Evolutionary conservation across 202 grass and related monocot species (phyloP).

Genomic region (Digitaria exilis): DNA sequence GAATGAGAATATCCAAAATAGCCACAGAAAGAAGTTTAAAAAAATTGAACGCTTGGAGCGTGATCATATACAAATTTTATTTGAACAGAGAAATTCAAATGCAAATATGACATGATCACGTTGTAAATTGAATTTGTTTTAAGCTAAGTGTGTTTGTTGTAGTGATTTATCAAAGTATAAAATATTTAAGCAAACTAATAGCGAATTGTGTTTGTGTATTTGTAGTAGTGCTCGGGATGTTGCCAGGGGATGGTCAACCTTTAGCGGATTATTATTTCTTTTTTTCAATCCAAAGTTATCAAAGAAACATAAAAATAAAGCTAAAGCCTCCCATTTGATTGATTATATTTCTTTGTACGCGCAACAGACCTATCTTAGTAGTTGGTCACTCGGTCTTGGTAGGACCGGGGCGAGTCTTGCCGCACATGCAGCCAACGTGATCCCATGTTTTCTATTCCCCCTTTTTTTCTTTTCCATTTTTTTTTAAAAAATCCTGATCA

Average conservation of each 20-base stretch:
- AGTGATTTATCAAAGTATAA: neutral
- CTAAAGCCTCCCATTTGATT: conserved; percentile 12
- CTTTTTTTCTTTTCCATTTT: neutral
- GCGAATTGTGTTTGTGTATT: neutral
- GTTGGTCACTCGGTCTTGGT: conserved; percentile 15
- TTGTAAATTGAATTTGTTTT: neutral
- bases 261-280: neutral
- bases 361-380: conserved; percentile 27
- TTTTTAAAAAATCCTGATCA: conserved; percentile 3
- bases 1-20: neutral
- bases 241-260: neutral
- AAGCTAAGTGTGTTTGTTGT: no score
- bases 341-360: conserved; percentile 6
- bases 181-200: neutral
- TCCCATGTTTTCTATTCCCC: conserved; percentile 36
- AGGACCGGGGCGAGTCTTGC: conserved; percentile 10
- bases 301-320: conserved; percentile 19
- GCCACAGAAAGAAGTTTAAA: neutral
- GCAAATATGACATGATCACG: no score
- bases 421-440: conserved; percentile 51
- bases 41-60: neutral
- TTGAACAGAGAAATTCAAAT: neutral
- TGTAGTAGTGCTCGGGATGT: conserved; percentile 14
- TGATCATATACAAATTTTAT: neutral
- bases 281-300: neutral